Percentiles rank a stretch among this genome's conserved stretches.
Conservation (phyloP, 2,329 filamentous ascomycete species). For the Rhinocladiella similis region DNA sequence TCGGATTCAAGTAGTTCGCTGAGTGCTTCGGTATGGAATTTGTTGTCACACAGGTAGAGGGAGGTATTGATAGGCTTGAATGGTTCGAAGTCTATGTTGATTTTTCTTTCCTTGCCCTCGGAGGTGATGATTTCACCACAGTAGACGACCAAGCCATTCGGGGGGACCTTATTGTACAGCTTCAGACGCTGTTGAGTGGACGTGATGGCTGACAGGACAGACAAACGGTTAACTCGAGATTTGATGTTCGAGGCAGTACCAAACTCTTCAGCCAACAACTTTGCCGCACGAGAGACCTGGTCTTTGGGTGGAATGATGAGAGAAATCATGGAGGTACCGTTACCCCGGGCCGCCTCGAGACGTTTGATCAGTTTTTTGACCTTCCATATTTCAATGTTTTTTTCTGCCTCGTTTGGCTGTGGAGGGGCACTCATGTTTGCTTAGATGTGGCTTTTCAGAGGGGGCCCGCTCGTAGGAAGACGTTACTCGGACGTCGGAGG, state of each 20-base stretch:
- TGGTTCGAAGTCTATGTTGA: conserved; percentile 99
- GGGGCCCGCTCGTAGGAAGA: conserved; percentile 15
- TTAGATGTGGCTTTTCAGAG: conserved; percentile 15
- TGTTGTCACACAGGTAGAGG: conserved; percentile 99
- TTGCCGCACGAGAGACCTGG: conserved; percentile 90
- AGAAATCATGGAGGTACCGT: conserved; percentile 99
- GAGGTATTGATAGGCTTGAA: conserved; percentile 99
- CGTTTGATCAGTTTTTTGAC: conserved; percentile 99
- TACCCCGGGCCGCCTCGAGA: conserved; percentile 92
- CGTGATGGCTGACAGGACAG: conserved; percentile 95
- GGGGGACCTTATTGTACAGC: conserved; percentile 97
- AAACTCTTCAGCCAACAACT: conserved; percentile 99
- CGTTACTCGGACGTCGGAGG: conserved; percentile 8
- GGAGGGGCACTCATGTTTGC: conserved; percentile 79
- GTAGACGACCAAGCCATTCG: conserved; percentile 96
- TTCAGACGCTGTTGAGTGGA: conserved; percentile 99
- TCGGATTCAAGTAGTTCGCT: conserved; percentile 97
- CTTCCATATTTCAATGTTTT: conserved; percentile 89
- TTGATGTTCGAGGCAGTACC: conserved; percentile 99
- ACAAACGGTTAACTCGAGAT: conserved; percentile 97
- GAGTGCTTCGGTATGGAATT: conserved; percentile 97
- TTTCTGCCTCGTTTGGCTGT: conserved; percentile 85
- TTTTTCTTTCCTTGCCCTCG: conserved; percentile 98
- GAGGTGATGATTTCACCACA: conserved; percentile 99
- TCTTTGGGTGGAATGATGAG: conserved; percentile 99